Percentiles rank a stretch among this genome's conserved stretches.
phyloP scores from a whole-genome alignment of 2,329 filamentous ascomycete genomes.

The Penicillium frequentans region DNA sequence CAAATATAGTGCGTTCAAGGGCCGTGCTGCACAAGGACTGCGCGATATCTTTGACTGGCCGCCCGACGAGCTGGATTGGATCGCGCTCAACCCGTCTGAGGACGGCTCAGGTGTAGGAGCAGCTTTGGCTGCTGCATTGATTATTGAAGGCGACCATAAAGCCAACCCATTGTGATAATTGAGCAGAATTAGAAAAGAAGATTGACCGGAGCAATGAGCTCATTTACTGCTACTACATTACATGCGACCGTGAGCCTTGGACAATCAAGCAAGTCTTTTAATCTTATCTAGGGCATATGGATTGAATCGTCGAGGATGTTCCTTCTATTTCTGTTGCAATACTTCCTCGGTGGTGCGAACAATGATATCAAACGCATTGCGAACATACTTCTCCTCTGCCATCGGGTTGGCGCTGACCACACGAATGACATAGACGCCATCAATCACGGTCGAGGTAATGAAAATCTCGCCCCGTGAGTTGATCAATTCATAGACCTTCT shows the following conservation, averaged over 20 bases:
- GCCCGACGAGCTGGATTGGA: constrained; percentile 59
- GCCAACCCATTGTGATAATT: neutral
- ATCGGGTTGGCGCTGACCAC: constrained; percentile 72
- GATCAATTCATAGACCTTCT: constrained; percentile 71
- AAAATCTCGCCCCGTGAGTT: constrained; percentile 77
- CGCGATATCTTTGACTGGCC: constrained; percentile 70
- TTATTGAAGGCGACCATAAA: constrained; percentile 19
- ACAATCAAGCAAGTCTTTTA: neutral
- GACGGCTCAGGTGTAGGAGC: constrained; percentile 87
- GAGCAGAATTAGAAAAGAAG: neutral
- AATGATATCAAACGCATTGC: constrained; percentile 71
- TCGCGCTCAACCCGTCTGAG: constrained; percentile 81
- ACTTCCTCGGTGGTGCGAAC: constrained; percentile 63
- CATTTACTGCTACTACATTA: neutral
- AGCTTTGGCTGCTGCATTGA: constrained; percentile 75
- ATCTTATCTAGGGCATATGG: neutral
- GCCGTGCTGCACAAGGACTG: constrained; percentile 36
- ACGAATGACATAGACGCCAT: constrained; percentile 73
- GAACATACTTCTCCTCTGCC: constrained; percentile 71
- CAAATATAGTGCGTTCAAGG: constrained; percentile 45
- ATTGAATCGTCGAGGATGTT: neutral
- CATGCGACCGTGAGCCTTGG: neutral
- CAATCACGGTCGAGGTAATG: constrained; percentile 74
- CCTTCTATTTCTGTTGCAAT: constrained; percentile 5
- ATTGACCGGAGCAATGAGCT: neutral